These are phyloP conservation scores for Clavispora phyllophila DNA, from an alignment of 805 yeast species.

Conservation along the genomic window DNA sequence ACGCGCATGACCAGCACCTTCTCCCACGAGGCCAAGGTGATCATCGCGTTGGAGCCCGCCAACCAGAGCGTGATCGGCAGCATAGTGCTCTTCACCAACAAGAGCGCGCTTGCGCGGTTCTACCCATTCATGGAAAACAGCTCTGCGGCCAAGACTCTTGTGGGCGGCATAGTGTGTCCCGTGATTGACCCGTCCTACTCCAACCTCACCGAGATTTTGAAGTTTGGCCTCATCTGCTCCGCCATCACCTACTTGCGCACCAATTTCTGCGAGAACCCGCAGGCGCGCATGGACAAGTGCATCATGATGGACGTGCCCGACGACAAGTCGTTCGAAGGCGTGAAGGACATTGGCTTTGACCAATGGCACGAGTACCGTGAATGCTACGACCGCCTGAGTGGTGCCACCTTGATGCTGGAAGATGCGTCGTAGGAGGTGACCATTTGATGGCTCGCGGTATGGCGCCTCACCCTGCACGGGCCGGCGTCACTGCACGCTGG, in stretches of 20 bases:
- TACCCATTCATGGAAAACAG: constrained; percentile 46
- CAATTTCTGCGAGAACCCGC: constrained; percentile 20
- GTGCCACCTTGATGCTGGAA: neutral
- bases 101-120: constrained; percentile 40
- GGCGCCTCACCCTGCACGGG: neutral
- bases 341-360: constrained; percentile 39
- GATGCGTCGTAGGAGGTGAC: neutral
- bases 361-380: constrained; percentile 36
- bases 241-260: constrained; percentile 17
- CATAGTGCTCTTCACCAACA: constrained; percentile 43
- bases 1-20: constrained; percentile 23
- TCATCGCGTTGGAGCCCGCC: constrained; percentile 51
- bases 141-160: constrained; percentile 10
- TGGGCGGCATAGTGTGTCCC: constrained; percentile 52
- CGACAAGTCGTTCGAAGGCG: constrained; percentile 29
- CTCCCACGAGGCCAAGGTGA: constrained; percentile 37
- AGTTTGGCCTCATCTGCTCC: constrained; percentile 53
- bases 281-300: constrained; percentile 26
- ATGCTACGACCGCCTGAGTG: constrained; percentile 22
- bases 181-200: constrained; percentile 50
- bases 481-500: no score
- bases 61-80: constrained; percentile 50
- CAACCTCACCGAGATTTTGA: constrained; percentile 49
- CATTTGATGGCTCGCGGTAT: no score
- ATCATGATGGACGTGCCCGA: constrained; percentile 34